phyloP scores from a whole-genome alignment of 1,284 basidiomycete species.

The Pseudozyma thailandica region DNA sequence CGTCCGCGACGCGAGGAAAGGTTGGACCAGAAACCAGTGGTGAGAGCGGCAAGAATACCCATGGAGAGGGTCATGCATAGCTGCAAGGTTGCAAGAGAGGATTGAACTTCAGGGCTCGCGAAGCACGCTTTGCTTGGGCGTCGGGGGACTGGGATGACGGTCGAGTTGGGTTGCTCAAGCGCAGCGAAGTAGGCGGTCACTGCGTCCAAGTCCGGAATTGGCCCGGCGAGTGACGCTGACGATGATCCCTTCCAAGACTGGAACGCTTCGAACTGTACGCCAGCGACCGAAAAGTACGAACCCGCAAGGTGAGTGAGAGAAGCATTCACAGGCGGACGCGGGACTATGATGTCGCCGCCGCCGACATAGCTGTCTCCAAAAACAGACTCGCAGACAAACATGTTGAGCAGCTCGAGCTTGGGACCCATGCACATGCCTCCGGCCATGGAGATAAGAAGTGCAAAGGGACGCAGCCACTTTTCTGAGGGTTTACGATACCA shows the following conservation, averaged over 20 bases:
- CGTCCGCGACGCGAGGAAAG: slow-evolving; percentile 83
- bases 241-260: slow-evolving; percentile 22
- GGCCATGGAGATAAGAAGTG: slow-evolving; percentile 54
- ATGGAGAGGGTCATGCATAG: slow-evolving; percentile 76
- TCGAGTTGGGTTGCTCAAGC: slow-evolving; percentile 30
- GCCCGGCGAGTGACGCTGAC: neutral
- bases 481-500: slow-evolving; percentile 59
- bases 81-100: slow-evolving; percentile 50
- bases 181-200: slow-evolving; percentile 21
- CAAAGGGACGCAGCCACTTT: slow-evolving; percentile 58
- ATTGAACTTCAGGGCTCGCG: slow-evolving; percentile 48
- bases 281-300: neutral
- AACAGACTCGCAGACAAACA: slow-evolving; percentile 61
- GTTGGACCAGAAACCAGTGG: slow-evolving; percentile 87
- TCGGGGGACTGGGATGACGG: slow-evolving; percentile 27
- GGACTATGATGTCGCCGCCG: slow-evolving; percentile 24
- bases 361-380: slow-evolving; percentile 36
- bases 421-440: slow-evolving; percentile 61
- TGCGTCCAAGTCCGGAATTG: slow-evolving; percentile 3
- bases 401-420: slow-evolving; percentile 59
- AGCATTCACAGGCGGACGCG: slow-evolving; percentile 11
- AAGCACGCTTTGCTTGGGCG: slow-evolving; percentile 50
- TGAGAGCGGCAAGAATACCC: slow-evolving; percentile 83
- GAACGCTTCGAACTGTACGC: slow-evolving; percentile 10
- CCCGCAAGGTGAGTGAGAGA: neutral